Conservation (phyloP, 1,284 basidiomycete genomes). For the Pseudozyma sp. region DNA sequence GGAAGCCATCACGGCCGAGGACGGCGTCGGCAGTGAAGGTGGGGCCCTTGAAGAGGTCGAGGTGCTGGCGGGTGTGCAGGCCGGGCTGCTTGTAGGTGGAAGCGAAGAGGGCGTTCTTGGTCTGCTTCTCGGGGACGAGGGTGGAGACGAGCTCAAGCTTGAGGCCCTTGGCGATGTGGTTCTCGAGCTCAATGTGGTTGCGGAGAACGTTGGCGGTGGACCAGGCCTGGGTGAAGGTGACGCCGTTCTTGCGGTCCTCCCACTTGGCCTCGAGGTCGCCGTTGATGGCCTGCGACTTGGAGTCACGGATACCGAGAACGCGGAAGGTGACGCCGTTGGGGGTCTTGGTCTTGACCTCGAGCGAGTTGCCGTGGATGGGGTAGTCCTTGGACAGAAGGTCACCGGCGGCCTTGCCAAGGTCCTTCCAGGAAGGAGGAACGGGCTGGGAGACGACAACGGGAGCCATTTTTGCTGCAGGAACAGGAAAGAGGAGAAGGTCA, state of each 20-base stretch:
- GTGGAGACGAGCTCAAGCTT: conserved; percentile 91
- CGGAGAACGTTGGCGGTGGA: conserved; percentile 84
- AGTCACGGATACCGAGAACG: conserved; percentile 68
- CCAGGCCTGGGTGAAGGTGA: conserved; percentile 76
- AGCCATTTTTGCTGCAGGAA: conserved; percentile 29
- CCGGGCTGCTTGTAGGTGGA: conserved; percentile 96
- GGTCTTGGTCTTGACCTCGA: conserved; percentile 89
- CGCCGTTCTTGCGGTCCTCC: conserved; percentile 67
- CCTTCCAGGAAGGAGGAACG: conserved; percentile 68
- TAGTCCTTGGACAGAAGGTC: conserved; percentile 96
- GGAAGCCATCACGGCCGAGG: conserved; percentile 95
- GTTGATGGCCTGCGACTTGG: conserved; percentile 66
- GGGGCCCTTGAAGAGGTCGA: conserved; percentile 98
- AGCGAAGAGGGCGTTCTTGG: conserved; percentile 78
- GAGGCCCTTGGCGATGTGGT: conserved; percentile 94
- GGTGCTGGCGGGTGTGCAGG: conserved; percentile 88
- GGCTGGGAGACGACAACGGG: conserved; percentile 53
- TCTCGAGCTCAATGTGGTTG: conserved; percentile 94
- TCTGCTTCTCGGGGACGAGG: conserved; percentile 82
- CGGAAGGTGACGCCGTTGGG: conserved; percentile 73
- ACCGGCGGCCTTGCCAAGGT: conserved; percentile 80
- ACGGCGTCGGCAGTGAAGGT: conserved; percentile 91
- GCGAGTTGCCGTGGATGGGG: conserved; percentile 78
- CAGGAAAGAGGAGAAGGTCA: background rate
- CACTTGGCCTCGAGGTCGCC: conserved; percentile 69